A percentile compares a stretch with the other conserved stretches of the same genome.
phyloP scores from a whole-genome alignment of 1,139 yeast genomes.

The Hemisphaericaspora xylofermentans region DNA sequence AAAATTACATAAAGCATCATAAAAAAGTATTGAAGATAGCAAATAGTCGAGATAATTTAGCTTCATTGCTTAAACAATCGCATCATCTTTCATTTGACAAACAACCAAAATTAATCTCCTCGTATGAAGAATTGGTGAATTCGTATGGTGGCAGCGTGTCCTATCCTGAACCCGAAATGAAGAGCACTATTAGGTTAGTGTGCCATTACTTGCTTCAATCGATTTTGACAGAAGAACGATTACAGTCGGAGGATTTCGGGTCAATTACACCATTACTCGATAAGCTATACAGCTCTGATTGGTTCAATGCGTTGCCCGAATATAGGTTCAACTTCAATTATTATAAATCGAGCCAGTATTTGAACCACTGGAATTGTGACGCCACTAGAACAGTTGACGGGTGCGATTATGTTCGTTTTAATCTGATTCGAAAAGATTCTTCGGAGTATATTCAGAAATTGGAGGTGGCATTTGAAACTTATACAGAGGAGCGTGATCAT shows the following conservation, averaged over 20 bases:
- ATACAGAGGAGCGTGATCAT: conserved; percentile 20
- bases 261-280: conserved; percentile 13
- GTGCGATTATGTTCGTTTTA: conserved; percentile 8
- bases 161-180: conserved; percentile 20
- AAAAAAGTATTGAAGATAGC: conserved; percentile 20
- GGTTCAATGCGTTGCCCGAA: conserved; percentile 21
- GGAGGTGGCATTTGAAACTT: conserved; percentile 17
- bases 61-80: conserved; percentile 15
- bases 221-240: conserved; percentile 12
- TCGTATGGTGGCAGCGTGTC: conserved; percentile 9
- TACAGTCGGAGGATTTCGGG: conserved; percentile 6
- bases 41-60: conserved; percentile 15
- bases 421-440: conserved; percentile 8
- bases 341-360: conserved; percentile 33
- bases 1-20: conserved; percentile 19
- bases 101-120: neutral
- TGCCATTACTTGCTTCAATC: conserved; percentile 19
- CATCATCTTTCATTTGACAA: neutral
- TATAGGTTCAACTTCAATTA: conserved; percentile 15
- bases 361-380: conserved; percentile 28
- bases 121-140: conserved; percentile 9
- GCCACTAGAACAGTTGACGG: conserved; percentile 5
- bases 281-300: conserved; percentile 13
- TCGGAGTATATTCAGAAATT: conserved; percentile 22
- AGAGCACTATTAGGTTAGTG: conserved; percentile 21